A percentile compares a stretch with the other conserved stretches of the same genome.
phyloP scores from a whole-genome alignment of 2,329 filamentous ascomycete genomes.

The Penicillium paneum region DNA sequence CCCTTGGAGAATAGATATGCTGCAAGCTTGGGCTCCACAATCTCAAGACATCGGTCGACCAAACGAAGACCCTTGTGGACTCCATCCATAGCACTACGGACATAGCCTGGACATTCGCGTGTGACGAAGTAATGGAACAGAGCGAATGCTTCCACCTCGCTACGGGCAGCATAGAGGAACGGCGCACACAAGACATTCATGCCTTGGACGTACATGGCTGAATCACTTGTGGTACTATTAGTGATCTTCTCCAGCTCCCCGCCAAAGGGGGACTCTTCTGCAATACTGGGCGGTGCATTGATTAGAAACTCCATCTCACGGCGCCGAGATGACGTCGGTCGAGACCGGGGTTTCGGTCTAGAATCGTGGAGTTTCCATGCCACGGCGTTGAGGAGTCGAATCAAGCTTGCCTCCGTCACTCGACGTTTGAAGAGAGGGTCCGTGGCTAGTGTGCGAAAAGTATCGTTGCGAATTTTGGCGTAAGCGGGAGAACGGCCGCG shows the following conservation, averaged over 20 bases:
- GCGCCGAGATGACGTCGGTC: constrained; percentile 43
- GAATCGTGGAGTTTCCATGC: constrained; percentile 91
- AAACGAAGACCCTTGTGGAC: constrained; percentile 88
- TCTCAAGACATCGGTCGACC: constrained; percentile 86
- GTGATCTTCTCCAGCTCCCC: constrained; percentile 13
- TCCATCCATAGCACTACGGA: constrained; percentile 93
- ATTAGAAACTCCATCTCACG: constrained; percentile 47
- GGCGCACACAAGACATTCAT: constrained; percentile 98
- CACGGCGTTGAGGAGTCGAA: constrained; percentile 88
- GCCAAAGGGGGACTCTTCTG: constrained; percentile 51
- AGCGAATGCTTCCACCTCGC: constrained; percentile 90
- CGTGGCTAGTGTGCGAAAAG: constrained; percentile 91
- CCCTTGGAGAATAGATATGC: constrained; percentile 80
- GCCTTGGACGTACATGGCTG: constrained; percentile 91
- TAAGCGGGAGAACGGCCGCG: constrained; percentile 92
- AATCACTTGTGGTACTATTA: constrained; percentile 52
- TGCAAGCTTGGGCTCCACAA: constrained; percentile 85
- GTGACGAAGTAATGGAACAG: constrained; percentile 87
- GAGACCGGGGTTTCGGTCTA: constrained; percentile 47
- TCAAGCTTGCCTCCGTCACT: constrained; percentile 92
- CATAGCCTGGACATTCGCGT: constrained; percentile 85
- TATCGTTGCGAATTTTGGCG: constrained; percentile 97
- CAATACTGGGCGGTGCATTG: constrained; percentile 38
- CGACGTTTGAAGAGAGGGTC: constrained; percentile 95
- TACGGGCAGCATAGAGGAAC: constrained; percentile 89